Evolutionary conservation across 306 rosid genomes (phyloP).

Genomic region (Sechiopsis laciniata): DNA sequence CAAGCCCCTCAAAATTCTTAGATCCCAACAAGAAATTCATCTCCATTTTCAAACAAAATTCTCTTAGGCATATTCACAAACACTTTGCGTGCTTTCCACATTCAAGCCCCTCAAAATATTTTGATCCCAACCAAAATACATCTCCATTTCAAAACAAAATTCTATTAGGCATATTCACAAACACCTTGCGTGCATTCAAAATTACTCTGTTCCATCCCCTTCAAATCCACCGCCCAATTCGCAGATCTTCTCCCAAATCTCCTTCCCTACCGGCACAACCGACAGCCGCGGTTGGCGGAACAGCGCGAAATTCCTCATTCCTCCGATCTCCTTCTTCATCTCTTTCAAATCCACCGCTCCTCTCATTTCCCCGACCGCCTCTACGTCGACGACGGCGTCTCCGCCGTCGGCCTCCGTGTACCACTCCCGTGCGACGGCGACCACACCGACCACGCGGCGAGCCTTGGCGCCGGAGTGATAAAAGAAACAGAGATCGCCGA

Average conservation of each 20-base stretch:
- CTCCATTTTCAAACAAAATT: not conserved
- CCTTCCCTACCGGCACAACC: conserved; percentile 54
- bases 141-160: not conserved
- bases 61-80: not conserved
- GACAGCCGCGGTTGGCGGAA: conserved; percentile 68
- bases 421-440: conserved; percentile 52
- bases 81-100: no score
- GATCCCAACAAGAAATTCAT: not conserved
- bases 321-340: conserved; percentile 49
- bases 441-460: conserved; percentile 76
- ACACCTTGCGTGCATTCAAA: no score
- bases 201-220: conserved; percentile 41
- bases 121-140: not conserved
- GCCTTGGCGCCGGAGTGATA: conserved; percentile 75
- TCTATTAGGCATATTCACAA: not conserved
- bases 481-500: conserved; percentile 68
- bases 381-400: conserved; percentile 56
- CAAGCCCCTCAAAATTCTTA: not conserved
- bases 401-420: conserved; percentile 28
- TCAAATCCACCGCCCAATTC: conserved; percentile 65
- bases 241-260: conserved; percentile 51
- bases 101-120: not conserved
- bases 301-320: conserved; percentile 46
- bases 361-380: conserved; percentile 74
- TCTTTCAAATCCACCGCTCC: conserved; percentile 58